Percentiles rank a stretch among this genome's conserved stretches.
Evolutionary conservation across 2,329 filamentous ascomycete genomes (phyloP).

Genomic region (Drechslera avenae): DNA sequence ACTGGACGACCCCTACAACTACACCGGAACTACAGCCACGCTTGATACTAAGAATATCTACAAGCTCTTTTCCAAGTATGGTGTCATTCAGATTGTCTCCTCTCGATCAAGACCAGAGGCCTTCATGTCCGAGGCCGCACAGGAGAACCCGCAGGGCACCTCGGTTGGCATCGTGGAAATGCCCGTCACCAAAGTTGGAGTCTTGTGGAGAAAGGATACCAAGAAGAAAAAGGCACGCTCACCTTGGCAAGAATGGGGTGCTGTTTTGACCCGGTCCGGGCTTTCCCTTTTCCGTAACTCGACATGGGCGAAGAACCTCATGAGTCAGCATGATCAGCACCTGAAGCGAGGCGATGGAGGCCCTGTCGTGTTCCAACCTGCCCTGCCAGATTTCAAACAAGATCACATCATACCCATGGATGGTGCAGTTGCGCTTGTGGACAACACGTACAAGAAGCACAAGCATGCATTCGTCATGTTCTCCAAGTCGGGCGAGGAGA

Average conservation of each 20-base stretch:
- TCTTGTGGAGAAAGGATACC: slow-evolving; percentile 90
- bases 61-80: slow-evolving; percentile 87
- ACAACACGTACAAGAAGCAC: slow-evolving; percentile 88
- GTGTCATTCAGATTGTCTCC: slow-evolving; percentile 92
- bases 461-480: slow-evolving; percentile 95
- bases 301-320: slow-evolving; percentile 86
- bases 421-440: slow-evolving; percentile 84
- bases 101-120: slow-evolving; percentile 91
- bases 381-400: slow-evolving; percentile 88
- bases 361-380: slow-evolving; percentile 87
- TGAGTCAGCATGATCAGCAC: slow-evolving; percentile 85
- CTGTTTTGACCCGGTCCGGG: slow-evolving; percentile 93
- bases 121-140: slow-evolving; percentile 87
- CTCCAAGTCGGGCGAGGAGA: slow-evolving; percentile 80
- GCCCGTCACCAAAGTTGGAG: slow-evolving; percentile 93
- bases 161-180: slow-evolving; percentile 90
- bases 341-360: slow-evolving; percentile 76
- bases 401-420: slow-evolving; percentile 93
- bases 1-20: slow-evolving; percentile 89
- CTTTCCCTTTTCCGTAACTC: slow-evolving; percentile 96
- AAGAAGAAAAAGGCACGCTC: slow-evolving; percentile 95
- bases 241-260: slow-evolving; percentile 99
- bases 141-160: slow-evolving; percentile 82
- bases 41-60: slow-evolving; percentile 83
- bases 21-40: slow-evolving; percentile 74